Evolutionary conservation across 805 yeast species (phyloP), one percentile per base, ranked within the genome.

Genomic region (Yueomyces sinensis): DNA sequence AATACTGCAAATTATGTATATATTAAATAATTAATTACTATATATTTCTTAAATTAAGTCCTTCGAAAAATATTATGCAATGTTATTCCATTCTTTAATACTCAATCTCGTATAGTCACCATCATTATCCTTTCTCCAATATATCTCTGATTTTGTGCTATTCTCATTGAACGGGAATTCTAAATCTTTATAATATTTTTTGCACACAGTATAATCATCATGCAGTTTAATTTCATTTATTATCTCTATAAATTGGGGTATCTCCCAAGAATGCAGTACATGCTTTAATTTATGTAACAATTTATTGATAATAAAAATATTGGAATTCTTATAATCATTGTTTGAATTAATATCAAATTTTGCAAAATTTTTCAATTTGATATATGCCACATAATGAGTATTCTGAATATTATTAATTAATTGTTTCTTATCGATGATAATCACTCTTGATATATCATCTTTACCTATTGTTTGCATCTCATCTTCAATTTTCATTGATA

Each of bases 391-490:
- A 13, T 36, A 31, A 25, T 9, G 7, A 6, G 13, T 9, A 13
- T 11, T 11, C 14, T n/a, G 6, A 1, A 9, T 11, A n/a, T 9
- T 9, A 20, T 20, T 11, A 7, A 7, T 20, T 7, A 7, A 20
- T 20, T 11, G 11, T 65, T 66, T 13, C 52, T 49, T 3, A 74
- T 76, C 75, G 14, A 83, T 48, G 3, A 82, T 78, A 0, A 87
- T 91, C 52, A 78, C 81, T 0, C 95, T 95, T 13, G 94, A 93
- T 45, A 94, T 68, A 28, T 95, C 95, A 56, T 86, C 95, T 48
- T 84, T 89, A 35, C 76, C 68, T 4, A 86, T 87, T 7, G 86
- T 76, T 50, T 68, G 67, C 5, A 78, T 76, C 18, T 94, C 94
- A 36, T 87, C 94, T 23, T 84, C 94, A 32, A 82, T 86, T 13